Percentiles rank a stretch among this genome's conserved stretches.
These are phyloP conservation scores for Alloteropsis semialata DNA, from an alignment of 176 grass and related monocot species.

Conservation along the genomic window DNA sequence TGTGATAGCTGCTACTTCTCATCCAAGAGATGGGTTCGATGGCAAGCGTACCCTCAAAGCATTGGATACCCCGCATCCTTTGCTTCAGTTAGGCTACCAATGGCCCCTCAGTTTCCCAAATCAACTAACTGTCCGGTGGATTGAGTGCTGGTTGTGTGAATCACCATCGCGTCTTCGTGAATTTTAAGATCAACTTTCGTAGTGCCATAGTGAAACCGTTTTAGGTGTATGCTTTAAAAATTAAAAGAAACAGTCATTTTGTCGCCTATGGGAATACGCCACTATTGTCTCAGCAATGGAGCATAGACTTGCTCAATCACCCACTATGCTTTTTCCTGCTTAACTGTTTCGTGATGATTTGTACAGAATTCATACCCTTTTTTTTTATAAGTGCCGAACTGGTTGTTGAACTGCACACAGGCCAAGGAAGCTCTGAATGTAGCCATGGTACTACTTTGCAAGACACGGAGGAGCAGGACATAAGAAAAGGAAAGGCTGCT, in stretches of 20 bases:
- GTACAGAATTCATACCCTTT: neutral
- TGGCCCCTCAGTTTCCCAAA: neutral
- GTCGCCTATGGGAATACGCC: neutral
- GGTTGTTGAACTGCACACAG: neutral
- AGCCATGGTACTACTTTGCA: neutral
- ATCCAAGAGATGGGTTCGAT: neutral
- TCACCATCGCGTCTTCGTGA: neutral
- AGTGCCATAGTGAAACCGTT: neutral
- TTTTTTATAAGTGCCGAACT: no score
- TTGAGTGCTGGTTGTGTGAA: neutral
- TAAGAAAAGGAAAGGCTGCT: neutral
- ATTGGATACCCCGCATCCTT: neutral
- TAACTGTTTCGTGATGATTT: neutral
- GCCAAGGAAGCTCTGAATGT: constrained; percentile 15
- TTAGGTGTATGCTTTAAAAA: neutral
- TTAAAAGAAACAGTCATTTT: neutral
- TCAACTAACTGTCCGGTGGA: neutral
- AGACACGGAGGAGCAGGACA: neutral
- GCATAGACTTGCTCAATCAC: neutral
- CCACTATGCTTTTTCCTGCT: neutral
- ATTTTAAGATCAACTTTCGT: neutral
- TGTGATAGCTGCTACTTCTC: neutral
- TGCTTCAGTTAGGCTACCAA: neutral
- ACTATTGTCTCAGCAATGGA: neutral
- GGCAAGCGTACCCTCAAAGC: neutral